These are phyloP conservation scores for Dothideomycetes sp. DNA, from an alignment of 2,329 filamentous ascomycete genomes.

Conservation along the genomic window DNA sequence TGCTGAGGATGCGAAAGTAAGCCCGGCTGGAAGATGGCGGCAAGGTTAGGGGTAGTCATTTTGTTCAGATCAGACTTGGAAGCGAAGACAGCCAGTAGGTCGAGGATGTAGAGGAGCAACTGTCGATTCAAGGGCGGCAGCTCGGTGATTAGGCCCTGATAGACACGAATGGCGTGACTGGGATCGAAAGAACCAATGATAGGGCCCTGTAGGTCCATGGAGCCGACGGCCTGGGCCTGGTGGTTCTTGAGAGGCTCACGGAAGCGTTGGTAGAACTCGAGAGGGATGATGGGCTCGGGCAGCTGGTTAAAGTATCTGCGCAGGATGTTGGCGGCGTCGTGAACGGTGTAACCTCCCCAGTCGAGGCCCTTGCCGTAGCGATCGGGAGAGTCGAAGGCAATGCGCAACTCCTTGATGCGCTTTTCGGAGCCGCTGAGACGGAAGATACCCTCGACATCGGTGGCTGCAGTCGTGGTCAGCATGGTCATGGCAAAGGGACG, in stretches of 20 bases:
- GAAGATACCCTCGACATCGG: constrained; percentile 92
- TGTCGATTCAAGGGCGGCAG: constrained; percentile 89
- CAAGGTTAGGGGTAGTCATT: constrained; percentile 90
- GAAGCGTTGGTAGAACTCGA: constrained; percentile 88
- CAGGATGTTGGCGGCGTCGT: constrained; percentile 94
- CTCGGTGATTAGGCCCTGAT: constrained; percentile 86
- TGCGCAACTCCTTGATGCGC: constrained; percentile 92
- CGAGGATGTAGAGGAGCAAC: constrained; percentile 87
- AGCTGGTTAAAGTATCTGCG: constrained; percentile 92
- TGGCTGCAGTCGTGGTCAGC: constrained; percentile 49
- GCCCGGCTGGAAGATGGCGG: constrained; percentile 95
- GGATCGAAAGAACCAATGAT: constrained; percentile 67
- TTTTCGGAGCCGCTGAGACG: constrained; percentile 93
- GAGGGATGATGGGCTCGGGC: constrained; percentile 89
- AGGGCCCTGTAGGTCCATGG: constrained; percentile 54
- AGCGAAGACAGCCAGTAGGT: constrained; percentile 90
- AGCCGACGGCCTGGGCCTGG: constrained; percentile 60
- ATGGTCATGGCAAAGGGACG: not conserved
- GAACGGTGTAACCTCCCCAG: constrained; percentile 96
- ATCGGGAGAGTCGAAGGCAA: constrained; percentile 85
- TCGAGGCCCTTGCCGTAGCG: constrained; percentile 93
- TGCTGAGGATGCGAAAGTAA: constrained; percentile 89
- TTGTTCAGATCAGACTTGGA: constrained; percentile 94
- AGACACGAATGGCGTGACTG: constrained; percentile 65
- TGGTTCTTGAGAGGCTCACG: constrained; percentile 68